A percentile compares a stretch with the other conserved stretches of the same genome.
Conservation (phyloP, 2,329 filamentous ascomycete species). For the Trichoderma cornu-damae region DNA sequence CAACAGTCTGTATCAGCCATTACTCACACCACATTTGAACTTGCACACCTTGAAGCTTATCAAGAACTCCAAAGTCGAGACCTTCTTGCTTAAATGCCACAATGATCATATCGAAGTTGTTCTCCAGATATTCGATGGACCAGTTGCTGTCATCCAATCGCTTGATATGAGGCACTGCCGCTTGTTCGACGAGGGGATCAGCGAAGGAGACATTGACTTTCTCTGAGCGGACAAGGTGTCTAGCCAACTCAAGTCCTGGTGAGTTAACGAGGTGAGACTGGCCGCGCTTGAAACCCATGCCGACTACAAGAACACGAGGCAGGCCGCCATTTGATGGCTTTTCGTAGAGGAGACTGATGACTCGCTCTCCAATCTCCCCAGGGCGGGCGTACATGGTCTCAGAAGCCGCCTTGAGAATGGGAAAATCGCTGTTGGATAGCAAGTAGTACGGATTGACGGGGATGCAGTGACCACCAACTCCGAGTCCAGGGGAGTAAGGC, state of each 20-base stretch:
- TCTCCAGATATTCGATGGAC: constrained; percentile 33
- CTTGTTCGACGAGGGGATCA: constrained; percentile 41
- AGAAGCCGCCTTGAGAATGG: constrained; percentile 41
- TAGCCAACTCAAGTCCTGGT: constrained; percentile 41
- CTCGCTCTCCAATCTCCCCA: constrained; percentile 34
- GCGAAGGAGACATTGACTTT: constrained; percentile 41
- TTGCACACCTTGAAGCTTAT: constrained; percentile 31
- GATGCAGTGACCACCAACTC: constrained; percentile 53
- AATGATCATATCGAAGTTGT: constrained; percentile 40
- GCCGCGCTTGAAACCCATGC: constrained; percentile 47
- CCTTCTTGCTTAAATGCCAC: constrained; percentile 40
- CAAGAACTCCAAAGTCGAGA: constrained; percentile 38
- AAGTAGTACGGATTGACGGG: constrained; percentile 53
- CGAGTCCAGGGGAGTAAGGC: constrained; percentile 43
- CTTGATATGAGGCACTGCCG: constrained; percentile 37
- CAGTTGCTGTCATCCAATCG: constrained; percentile 37
- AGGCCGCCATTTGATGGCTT: constrained; percentile 9
- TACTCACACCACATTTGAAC: constrained; percentile 39
- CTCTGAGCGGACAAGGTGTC: constrained; percentile 32
- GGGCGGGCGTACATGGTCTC: constrained; percentile 43
- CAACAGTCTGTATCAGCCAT: background rate
- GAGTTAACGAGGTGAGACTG: constrained; percentile 46
- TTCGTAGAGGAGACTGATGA: constrained; percentile 30
- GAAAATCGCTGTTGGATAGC: constrained; percentile 43
- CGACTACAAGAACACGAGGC: constrained; percentile 40